A percentile compares a stretch with the other conserved stretches of the same genome.
Conservation (phyloP, 345 rosid genomes). For the Microthlaspi erraticum region DNA sequence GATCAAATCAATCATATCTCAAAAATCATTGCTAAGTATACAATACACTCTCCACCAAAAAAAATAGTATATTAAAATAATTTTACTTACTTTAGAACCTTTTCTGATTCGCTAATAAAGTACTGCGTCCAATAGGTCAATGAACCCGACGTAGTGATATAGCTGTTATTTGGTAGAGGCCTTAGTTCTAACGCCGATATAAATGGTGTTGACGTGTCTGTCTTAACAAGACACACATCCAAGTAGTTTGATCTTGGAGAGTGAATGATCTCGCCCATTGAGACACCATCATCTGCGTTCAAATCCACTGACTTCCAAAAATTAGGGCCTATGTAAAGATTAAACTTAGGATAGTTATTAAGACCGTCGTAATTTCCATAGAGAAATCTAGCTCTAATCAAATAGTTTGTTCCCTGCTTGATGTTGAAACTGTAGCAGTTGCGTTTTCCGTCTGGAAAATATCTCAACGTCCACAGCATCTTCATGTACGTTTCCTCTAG, state of each 20-base stretch:
- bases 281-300: too few species aligned
- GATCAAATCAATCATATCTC: too few species aligned
- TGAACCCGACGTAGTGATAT: slow-evolving; percentile 28
- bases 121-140: too few species aligned
- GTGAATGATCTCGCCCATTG: slow-evolving; percentile 39
- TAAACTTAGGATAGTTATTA: slow-evolving; percentile 32
- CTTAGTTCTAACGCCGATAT: slow-evolving; percentile 23
- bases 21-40: too few species aligned
- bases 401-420: slow-evolving; percentile 31
- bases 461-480: slow-evolving; percentile 19
- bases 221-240: slow-evolving; percentile 49
- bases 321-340: slow-evolving; percentile 43
- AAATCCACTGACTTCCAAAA: too few species aligned
- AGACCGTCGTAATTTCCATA: slow-evolving; percentile 48
- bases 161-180: slow-evolving; percentile 16
- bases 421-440: slow-evolving; percentile 48
- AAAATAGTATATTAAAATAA: too few species aligned
- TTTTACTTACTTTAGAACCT: too few species aligned
- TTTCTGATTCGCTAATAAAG: too few species aligned
- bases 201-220: slow-evolving; percentile 42
- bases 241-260: slow-evolving; percentile 5
- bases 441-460: slow-evolving; percentile 50
- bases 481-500: background rate
- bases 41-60: too few species aligned
- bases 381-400: slow-evolving; percentile 31